Evolutionary conservation across 2,329 filamentous ascomycete genomes (phyloP), one percentile per base, ranked within the genome.

Genomic region (Furcasterigmium furcatum): DNA sequence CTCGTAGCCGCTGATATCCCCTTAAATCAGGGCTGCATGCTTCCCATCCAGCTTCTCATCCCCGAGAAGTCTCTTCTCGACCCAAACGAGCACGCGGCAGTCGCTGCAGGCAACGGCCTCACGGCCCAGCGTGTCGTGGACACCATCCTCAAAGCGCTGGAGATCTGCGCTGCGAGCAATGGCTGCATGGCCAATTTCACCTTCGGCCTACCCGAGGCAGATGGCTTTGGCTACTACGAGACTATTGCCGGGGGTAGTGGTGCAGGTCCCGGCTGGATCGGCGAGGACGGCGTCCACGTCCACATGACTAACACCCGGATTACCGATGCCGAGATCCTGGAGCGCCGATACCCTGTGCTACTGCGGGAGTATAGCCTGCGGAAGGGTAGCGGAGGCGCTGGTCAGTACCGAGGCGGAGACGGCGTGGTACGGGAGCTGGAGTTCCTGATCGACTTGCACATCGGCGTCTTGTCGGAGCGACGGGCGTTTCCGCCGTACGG

Each of bases 171-270:
- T 5, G 89, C 88, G 29, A 82, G 75, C 18, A 88, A 94, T 59
- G 89, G 89, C 41, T 87, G 88, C 65, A 88, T 84, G 64, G 94
- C 94, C 66, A 92, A 92, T 62, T 75, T 94, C 5, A 92, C 88
- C 0, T 94, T 94, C 58, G 88, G 87, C 50, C 89, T 88, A 56
- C 85, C 87, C 44, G 87, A 87, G 38, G 60, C 60, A 34, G 53
- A 80, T 41, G 62, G 63, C 0, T 66, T 64, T 9, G 64, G 64
- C 1, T 66, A 66, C 51, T 65, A 65, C 21, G 63, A 66, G 49
- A 63, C 62, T 2, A 64, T 66, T 3, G 60, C 52, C 1, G 63
- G 64, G 2, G 64, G 64, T 4, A 53, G 54, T 8, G 63, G 64
- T 4, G 63, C 61, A 4, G 61, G 62, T 0, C 41, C 54, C 0